These are phyloP conservation scores for Diaporthe capsici DNA, from an alignment of 2,329 filamentous ascomycete species.

Conservation along the genomic window DNA sequence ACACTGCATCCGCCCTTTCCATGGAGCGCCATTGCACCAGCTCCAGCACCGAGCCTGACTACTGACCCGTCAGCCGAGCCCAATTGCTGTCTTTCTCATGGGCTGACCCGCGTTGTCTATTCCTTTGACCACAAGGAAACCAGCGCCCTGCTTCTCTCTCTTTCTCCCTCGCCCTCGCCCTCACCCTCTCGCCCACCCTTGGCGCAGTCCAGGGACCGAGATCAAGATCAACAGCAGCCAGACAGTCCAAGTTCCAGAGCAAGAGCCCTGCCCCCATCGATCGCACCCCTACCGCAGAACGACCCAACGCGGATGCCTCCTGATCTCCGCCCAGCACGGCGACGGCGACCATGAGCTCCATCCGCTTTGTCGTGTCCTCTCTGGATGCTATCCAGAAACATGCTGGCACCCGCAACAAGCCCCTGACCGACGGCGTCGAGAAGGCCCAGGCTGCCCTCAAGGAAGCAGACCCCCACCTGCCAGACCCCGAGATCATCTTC, in stretches of 20 bases:
- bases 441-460: conserved; percentile 89
- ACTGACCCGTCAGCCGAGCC: conserved; percentile 23
- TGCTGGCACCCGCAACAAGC: conserved; percentile 82
- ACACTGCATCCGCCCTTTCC: conserved; percentile 15
- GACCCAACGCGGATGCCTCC: conserved; percentile 56
- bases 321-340: conserved; percentile 22
- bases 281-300: neutral
- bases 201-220: conserved; percentile 18
- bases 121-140: conserved; percentile 20
- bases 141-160: conserved; percentile 8
- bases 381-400: conserved; percentile 93
- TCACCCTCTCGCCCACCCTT: neutral
- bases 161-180: neutral
- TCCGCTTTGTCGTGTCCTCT: conserved; percentile 95
- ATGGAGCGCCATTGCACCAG: conserved; percentile 24
- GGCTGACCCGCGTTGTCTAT: conserved; percentile 18
- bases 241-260: neutral
- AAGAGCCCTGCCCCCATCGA: neutral
- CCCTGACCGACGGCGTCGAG: conserved; percentile 85
- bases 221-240: neutral
- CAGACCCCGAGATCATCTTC: conserved; percentile 93
- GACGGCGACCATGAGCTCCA: conserved; percentile 82
- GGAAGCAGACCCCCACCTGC: conserved; percentile 82
- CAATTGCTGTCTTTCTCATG: conserved; percentile 31
- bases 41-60: conserved; percentile 18